Evolutionary conservation across 768 basidiomycete genomes (phyloP).

Genomic region (Pleurotus giganteus): DNA sequence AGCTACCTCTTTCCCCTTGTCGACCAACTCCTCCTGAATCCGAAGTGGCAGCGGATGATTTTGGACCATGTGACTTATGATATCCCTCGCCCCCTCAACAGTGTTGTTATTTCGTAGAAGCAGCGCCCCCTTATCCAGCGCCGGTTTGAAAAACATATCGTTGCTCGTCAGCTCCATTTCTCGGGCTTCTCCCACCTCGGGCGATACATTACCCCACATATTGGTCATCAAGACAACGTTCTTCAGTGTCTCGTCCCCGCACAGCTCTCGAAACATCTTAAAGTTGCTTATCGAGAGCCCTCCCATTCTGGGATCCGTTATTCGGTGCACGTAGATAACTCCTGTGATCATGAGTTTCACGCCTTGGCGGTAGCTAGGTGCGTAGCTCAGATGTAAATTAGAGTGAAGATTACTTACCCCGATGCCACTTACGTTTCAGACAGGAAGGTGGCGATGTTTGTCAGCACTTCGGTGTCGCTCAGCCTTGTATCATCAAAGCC

Average conservation of each 20-base stretch:
- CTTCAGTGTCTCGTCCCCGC: slow-evolving; percentile 39
- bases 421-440: slow-evolving; percentile 10
- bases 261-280: slow-evolving; percentile 43
- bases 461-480: slow-evolving; percentile 31
- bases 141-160: slow-evolving; percentile 39
- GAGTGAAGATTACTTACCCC: too few relatives aligned
- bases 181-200: too few relatives aligned
- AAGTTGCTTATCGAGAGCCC: slow-evolving; percentile 41
- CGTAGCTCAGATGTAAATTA: too few relatives aligned
- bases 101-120: slow-evolving; percentile 35
- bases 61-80: slow-evolving; percentile 28
- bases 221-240: slow-evolving; percentile 50
- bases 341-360: slow-evolving; percentile 35
- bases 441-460: slow-evolving; percentile 22
- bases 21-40: slow-evolving; percentile 20
- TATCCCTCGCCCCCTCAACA: slow-evolving; percentile 24
- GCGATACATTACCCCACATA: slow-evolving; percentile 42
- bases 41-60: slow-evolving; percentile 11
- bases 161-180: slow-evolving; percentile 26
- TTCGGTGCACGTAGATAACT: slow-evolving; percentile 44
- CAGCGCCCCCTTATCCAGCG: slow-evolving; percentile 37
- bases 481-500: slow-evolving; percentile 37
- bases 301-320: slow-evolving; percentile 38
- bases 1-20: slow-evolving; percentile 21
- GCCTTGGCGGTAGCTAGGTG: slow-evolving; percentile 11